A percentile compares a stretch with the other conserved stretches of the same genome.
Conservation (phyloP, 768 basidiomycete species). For the Mycena rosella region DNA sequence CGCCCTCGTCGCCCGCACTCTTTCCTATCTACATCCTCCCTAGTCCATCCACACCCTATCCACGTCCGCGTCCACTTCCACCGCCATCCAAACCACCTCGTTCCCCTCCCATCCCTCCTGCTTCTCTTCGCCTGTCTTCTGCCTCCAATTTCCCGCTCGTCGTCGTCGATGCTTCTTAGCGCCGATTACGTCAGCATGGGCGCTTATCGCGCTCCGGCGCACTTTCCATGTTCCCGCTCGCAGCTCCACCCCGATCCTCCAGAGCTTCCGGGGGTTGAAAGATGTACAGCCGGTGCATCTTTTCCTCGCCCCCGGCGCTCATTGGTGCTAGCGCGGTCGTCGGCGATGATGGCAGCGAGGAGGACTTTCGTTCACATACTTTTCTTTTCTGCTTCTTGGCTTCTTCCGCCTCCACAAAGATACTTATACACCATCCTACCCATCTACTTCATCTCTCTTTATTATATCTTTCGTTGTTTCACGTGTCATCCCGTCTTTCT, state of each 20-base stretch:
- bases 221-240: conserved; percentile 17
- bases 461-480: too few relatives aligned
- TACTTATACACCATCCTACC: too few relatives aligned
- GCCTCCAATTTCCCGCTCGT: conserved; percentile 14
- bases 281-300: conserved; percentile 9
- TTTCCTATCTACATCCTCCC: conserved; percentile 10
- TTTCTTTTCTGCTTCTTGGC: too few relatives aligned
- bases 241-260: conserved; percentile 18
- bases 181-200: conserved; percentile 19
- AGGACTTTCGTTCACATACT: too few relatives aligned
- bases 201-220: conserved; percentile 9
- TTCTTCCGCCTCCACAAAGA: too few relatives aligned
- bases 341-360: conserved; percentile 3
- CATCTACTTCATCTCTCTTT: too few relatives aligned
- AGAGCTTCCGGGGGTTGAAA: conserved; percentile 12
- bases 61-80: conserved; percentile 5
- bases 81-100: conserved; percentile 1
- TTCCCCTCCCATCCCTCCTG: conserved; percentile 13
- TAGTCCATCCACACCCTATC: conserved; percentile 16
- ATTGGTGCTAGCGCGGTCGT: background rate
- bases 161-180: conserved; percentile 6
- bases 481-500: too few relatives aligned
- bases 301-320: conserved; percentile 7
- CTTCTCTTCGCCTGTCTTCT: conserved; percentile 13
- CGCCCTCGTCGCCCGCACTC: conserved; percentile 2